A percentile compares a stretch with the other conserved stretches of the same genome.
Evolutionary conservation across 768 basidiomycete genomes (phyloP).

Genomic region (Suillus hirtellus): DNA sequence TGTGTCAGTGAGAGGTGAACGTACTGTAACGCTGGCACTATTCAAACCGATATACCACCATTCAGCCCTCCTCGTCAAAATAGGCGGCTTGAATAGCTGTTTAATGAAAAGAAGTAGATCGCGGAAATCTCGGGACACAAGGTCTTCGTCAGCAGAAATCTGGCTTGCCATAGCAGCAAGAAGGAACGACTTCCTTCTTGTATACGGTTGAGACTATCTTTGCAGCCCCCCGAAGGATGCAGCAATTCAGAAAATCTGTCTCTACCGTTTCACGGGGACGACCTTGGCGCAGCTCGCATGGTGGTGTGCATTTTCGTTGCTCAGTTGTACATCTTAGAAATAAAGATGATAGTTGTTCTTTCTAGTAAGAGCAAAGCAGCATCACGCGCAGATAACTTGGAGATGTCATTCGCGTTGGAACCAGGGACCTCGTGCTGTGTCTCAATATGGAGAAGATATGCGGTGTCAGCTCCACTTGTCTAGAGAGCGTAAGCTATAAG

Average conservation of each 20-base stretch:
- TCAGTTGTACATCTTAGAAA: not conserved
- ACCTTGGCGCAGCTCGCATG: not conserved
- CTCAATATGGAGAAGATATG: not conserved
- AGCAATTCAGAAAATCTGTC: not conserved
- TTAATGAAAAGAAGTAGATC: not conserved
- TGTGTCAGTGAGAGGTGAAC: not conserved
- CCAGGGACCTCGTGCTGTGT: not conserved
- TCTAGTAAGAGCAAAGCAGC: too few species aligned
- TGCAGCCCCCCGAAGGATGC: not conserved
- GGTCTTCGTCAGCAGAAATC: not conserved
- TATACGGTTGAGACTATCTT: not conserved
- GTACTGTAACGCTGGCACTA: not conserved
- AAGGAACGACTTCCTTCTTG: not conserved
- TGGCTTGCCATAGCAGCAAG: not conserved
- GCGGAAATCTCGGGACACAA: not conserved
- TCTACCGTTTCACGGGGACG: not conserved
- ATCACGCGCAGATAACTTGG: not conserved
- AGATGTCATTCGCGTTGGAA: not conserved
- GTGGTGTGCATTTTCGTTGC: not conserved
- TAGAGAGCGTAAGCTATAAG: not conserved
- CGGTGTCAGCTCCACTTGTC: not conserved
- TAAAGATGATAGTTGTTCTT: too few species aligned
- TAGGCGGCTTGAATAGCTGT: not conserved
- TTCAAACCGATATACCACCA: not conserved
- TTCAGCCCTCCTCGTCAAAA: not conserved